Percentiles rank a stretch among this genome's conserved stretches.
Conservation (phyloP, 2,329 filamentous ascomycete species). For the Fusarium humuli region DNA sequence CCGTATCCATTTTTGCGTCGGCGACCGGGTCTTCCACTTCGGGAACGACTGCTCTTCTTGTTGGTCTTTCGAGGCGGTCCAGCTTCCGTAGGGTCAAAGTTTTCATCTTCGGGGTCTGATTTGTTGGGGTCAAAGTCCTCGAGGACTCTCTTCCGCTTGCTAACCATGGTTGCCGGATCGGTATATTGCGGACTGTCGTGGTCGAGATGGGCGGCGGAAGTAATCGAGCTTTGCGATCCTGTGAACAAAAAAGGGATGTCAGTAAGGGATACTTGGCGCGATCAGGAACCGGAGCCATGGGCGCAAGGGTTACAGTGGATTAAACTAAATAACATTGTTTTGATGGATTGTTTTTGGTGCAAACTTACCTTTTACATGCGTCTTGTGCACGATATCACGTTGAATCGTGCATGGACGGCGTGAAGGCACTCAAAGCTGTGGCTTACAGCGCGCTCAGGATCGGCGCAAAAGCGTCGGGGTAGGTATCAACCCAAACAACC, state of each 20-base stretch:
- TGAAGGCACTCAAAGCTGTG: slow-evolving; percentile 42
- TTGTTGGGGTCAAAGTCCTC: slow-evolving; percentile 74
- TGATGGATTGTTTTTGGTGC: slow-evolving; percentile 4
- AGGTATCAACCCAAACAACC: slow-evolving; percentile 10
- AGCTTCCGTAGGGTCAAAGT: slow-evolving; percentile 68
- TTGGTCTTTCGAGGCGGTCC: slow-evolving; percentile 55
- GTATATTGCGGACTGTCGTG: slow-evolving; percentile 1
- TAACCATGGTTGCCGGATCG: slow-evolving; percentile 45
- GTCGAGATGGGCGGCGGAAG: slow-evolving; percentile 18
- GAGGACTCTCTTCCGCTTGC: slow-evolving; percentile 69
- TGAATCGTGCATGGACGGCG: slow-evolving; percentile 44
- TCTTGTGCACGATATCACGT: slow-evolving; percentile 43
- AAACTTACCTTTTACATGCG: slow-evolving; percentile 42
- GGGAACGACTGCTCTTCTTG: slow-evolving; percentile 58
- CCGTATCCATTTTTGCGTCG: slow-evolving; percentile 60
- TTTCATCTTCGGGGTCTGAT: slow-evolving; percentile 74
- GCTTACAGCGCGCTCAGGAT: slow-evolving; percentile 43
- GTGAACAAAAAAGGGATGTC: slow-evolving; percentile 27
- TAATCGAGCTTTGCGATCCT: slow-evolving; percentile 31
- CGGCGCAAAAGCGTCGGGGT: slow-evolving; percentile 31
- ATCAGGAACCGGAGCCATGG: not conserved
- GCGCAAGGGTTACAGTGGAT: not conserved
- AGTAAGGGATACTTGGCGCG: slow-evolving; percentile 28
- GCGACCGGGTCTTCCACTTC: slow-evolving; percentile 49
- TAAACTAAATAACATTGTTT: not conserved